Evolutionary conservation across 1,284 basidiomycete genomes (phyloP).

Genomic region (Pterulicium gracile): DNA sequence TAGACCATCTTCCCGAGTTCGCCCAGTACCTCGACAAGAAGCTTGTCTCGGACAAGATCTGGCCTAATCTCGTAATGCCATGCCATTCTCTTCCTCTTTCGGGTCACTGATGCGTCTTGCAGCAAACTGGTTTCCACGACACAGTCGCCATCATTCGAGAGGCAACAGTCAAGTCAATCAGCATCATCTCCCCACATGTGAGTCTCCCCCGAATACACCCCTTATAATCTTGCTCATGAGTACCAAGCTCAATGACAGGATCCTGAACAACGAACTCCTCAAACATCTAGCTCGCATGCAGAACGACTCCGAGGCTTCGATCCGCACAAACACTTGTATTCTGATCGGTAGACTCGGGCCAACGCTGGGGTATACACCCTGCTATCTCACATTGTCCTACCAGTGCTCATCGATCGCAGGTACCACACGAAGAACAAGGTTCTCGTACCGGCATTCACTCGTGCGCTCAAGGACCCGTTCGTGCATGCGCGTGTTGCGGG

Average conservation of each 20-base stretch:
- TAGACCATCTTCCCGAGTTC: slow-evolving; percentile 81
- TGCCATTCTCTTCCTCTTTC: slow-evolving; percentile 18
- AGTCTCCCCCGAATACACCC: not conserved
- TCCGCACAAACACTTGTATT: slow-evolving; percentile 97
- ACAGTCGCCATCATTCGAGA: slow-evolving; percentile 91
- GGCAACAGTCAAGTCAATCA: slow-evolving; percentile 86
- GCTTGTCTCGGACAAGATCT: slow-evolving; percentile 80
- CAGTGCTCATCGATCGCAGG: too few species aligned
- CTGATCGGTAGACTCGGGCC: slow-evolving; percentile 89
- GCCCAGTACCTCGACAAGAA: slow-evolving; percentile 82
- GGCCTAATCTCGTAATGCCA: slow-evolving; percentile 92
- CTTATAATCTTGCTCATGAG: not conserved
- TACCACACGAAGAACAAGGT: slow-evolving; percentile 91
- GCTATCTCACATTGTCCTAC: too few species aligned
- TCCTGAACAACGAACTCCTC: slow-evolving; percentile 94
- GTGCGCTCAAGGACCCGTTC: slow-evolving; percentile 86
- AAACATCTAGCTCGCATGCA: slow-evolving; percentile 91
- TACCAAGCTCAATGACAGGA: slow-evolving; percentile 72
- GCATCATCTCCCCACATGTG: slow-evolving; percentile 79
- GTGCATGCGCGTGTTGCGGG: slow-evolving; percentile 92
- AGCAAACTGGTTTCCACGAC: slow-evolving; percentile 94
- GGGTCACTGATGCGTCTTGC: slow-evolving; percentile 3
- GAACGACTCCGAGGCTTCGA: slow-evolving; percentile 85
- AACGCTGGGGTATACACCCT: slow-evolving; percentile 53
- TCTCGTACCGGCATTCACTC: slow-evolving; percentile 88